Conservation (phyloP, 1,139 yeast genomes). For the Candida anutae region DNA sequence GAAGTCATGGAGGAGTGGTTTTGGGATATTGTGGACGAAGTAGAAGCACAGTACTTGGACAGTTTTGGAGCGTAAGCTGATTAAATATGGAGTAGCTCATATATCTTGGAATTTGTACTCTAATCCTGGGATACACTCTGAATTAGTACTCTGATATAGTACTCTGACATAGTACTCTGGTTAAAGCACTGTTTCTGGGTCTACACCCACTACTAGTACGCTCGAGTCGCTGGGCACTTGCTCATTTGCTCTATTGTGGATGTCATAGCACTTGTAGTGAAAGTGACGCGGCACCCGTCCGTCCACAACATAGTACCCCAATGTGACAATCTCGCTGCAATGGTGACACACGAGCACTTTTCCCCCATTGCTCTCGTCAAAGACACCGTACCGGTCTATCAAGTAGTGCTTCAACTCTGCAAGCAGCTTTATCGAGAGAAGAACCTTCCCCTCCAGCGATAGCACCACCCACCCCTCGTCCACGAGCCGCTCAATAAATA, state of each 20-base stretch:
- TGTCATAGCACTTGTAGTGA: slow-evolving; percentile 44
- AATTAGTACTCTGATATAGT: no score
- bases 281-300: slow-evolving; percentile 19
- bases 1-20: slow-evolving; percentile 73
- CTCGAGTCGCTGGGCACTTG: slow-evolving; percentile 4
- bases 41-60: slow-evolving; percentile 60
- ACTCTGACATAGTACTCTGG: no score
- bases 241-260: slow-evolving; percentile 14
- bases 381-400: slow-evolving; percentile 34
- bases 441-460: slow-evolving; percentile 19
- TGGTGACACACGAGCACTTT: slow-evolving; percentile 40
- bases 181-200: slow-evolving; percentile 6
- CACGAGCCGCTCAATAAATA: slow-evolving; percentile 31
- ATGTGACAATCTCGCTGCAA: slow-evolving; percentile 51
- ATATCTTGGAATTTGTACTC: no score
- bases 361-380: slow-evolving; percentile 24
- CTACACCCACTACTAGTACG: slow-evolving; percentile 14
- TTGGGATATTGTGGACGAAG: slow-evolving; percentile 81
- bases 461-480: slow-evolving; percentile 47
- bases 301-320: slow-evolving; percentile 38
- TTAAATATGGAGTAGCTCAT: no score
- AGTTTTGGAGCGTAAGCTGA: slow-evolving; percentile 36
- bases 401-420: slow-evolving; percentile 43
- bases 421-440: slow-evolving; percentile 34
- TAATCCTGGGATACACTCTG: no score